Evolutionary conservation across 106 monocot species (phyloP).

Genomic region (Acorus gramineus): DNA sequence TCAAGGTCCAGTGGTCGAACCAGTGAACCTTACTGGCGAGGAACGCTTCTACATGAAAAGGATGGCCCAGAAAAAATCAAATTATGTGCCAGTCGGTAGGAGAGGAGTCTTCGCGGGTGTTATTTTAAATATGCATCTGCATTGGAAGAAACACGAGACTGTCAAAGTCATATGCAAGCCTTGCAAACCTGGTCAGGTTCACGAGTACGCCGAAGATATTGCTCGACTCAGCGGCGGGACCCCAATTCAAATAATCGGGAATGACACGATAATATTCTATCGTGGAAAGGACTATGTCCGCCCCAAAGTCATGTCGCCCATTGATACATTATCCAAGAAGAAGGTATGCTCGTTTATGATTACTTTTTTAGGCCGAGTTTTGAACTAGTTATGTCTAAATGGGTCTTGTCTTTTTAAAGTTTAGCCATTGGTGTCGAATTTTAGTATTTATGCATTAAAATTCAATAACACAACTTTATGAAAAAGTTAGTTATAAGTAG

Average conservation of each 20-base stretch:
- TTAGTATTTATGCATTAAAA: too few species aligned
- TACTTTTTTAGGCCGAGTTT: not conserved
- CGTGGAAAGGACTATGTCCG: slow-evolving; percentile 85
- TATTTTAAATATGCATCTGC: slow-evolving; percentile 94
- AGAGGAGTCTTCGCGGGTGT: slow-evolving; percentile 88
- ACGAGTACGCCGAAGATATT: slow-evolving; percentile 84
- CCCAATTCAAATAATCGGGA: slow-evolving; percentile 78
- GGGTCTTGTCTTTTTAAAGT: not conserved
- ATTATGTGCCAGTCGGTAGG: slow-evolving; percentile 88
- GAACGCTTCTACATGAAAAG: slow-evolving; percentile 88
- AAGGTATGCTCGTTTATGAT: slow-evolving; percentile 31
- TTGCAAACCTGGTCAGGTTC: slow-evolving; percentile 86
- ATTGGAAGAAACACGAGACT: slow-evolving; percentile 99
- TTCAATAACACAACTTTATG: too few species aligned
- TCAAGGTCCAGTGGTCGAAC: slow-evolving; percentile 57
- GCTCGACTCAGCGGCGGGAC: slow-evolving; percentile 84
- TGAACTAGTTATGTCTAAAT: not conserved
- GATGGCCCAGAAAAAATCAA: slow-evolving; percentile 91
- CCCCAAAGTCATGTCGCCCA: slow-evolving; percentile 92
- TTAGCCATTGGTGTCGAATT: too few species aligned
- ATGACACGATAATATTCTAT: slow-evolving; percentile 86
- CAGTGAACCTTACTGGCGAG: slow-evolving; percentile 61
- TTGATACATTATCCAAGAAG: slow-evolving; percentile 96
- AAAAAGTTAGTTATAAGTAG: too few species aligned
- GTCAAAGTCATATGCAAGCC: slow-evolving; percentile 96